phyloP scores from a whole-genome alignment of 2,329 filamentous ascomycete genomes.

The Metarhizium rileyi region DNA sequence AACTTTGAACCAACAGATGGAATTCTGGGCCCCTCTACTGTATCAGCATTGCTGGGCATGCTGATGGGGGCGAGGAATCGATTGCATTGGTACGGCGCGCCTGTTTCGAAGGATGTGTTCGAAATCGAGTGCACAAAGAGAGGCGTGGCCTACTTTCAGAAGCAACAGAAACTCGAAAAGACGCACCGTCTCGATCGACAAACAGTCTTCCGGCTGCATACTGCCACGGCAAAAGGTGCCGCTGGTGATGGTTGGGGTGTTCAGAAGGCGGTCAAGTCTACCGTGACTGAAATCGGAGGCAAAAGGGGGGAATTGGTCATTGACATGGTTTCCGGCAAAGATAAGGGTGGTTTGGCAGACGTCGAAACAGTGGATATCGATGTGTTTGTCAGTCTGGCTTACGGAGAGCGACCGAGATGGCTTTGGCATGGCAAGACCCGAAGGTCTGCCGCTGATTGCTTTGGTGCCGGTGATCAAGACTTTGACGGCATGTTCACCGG shows the following conservation, averaged over 20 bases:
- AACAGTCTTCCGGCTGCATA: slow-evolving; percentile 73
- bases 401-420: slow-evolving; percentile 83
- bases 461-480: slow-evolving; percentile 36
- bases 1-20: slow-evolving; percentile 89
- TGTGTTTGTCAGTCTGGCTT: slow-evolving; percentile 65
- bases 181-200: slow-evolving; percentile 73
- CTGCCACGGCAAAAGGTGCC: slow-evolving; percentile 79
- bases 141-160: slow-evolving; percentile 82
- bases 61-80: slow-evolving; percentile 85
- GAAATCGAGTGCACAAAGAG: slow-evolving; percentile 75
- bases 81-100: slow-evolving; percentile 72
- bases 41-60: slow-evolving; percentile 77
- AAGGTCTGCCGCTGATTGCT: slow-evolving; percentile 43
- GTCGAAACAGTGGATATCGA: slow-evolving; percentile 89
- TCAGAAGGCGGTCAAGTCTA: slow-evolving; percentile 90
- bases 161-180: slow-evolving; percentile 69
- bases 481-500: slow-evolving; percentile 40
- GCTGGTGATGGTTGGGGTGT: slow-evolving; percentile 85
- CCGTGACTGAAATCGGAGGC: slow-evolving; percentile 84
- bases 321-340: slow-evolving; percentile 80
- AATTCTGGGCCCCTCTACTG: slow-evolving; percentile 83
- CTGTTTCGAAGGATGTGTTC: slow-evolving; percentile 84
- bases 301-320: slow-evolving; percentile 92
- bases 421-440: slow-evolving; percentile 86
- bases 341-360: slow-evolving; percentile 84